A percentile compares a stretch with the other conserved stretches of the same genome.
Evolutionary conservation across 306 rosid genomes (phyloP).

Genomic region (Urtica urens): DNA sequence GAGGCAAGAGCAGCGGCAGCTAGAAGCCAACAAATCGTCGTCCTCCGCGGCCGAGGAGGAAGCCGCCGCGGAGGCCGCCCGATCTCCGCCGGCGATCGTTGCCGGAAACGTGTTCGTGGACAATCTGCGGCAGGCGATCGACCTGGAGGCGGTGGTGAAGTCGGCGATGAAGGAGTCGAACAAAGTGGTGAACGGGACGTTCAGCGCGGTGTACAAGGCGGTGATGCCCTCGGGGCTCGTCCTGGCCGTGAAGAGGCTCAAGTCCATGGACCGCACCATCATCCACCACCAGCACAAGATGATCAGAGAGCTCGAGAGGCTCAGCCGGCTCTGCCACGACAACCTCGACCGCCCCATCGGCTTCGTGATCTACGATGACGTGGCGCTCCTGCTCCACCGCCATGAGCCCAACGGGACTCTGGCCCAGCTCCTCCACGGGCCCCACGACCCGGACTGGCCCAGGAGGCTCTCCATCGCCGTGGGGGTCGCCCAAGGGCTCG

Average conservation of each 20-base stretch:
- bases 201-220: conserved; percentile 89
- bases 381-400: conserved; percentile 86
- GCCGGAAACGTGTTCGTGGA: conserved; percentile 81
- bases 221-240: conserved; percentile 91
- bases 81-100: conserved; percentile 53
- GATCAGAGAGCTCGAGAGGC: conserved; percentile 95
- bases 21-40: too few relatives aligned
- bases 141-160: conserved; percentile 79
- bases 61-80: conserved; percentile 38
- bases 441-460: conserved; percentile 93
- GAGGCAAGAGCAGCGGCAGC: conserved; percentile 86
- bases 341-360: conserved; percentile 84
- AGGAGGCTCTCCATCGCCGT: conserved; percentile 70
- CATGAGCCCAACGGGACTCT: conserved; percentile 75
- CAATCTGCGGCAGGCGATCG: conserved; percentile 79
- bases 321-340: conserved; percentile 75
- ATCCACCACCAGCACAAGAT: conserved; percentile 92
- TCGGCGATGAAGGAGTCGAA: conserved; percentile 81
- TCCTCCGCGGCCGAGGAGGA: conserved; percentile 51
- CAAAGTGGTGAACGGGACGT: conserved; percentile 79
- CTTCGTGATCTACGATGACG: conserved; percentile 87
- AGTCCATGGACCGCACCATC: conserved; percentile 90
- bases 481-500: conserved; percentile 90
- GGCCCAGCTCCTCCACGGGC: conserved; percentile 83
- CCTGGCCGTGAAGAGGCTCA: conserved; percentile 74